Evolutionary conservation across 2,329 filamentous ascomycete species (phyloP), one percentile per base, ranked within the genome.

Genomic region (Amylocarpus encephaloides): DNA sequence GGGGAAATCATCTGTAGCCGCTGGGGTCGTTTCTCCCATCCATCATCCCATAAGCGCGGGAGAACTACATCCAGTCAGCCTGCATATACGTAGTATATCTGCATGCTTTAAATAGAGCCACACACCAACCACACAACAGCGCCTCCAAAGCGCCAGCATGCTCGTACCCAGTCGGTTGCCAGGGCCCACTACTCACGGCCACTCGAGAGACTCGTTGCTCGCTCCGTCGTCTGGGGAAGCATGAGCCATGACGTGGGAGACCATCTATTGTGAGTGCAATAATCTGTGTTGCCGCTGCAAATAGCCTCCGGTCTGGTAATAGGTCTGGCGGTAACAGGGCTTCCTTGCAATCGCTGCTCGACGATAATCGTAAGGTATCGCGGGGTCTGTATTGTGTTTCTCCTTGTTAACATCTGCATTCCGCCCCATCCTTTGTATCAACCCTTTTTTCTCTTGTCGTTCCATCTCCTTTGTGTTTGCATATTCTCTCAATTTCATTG

Each of bases 341-440:
- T 29, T 36, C 16, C 43, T n/a, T 22, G 34, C 11, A 11, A 13
- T 15, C n/a, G n/a, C 11, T 13, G n/a, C 18, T 16, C n/a, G 5
- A 11, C 18, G 38, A 16, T 40, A 22, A 18, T 40, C 42, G 34
- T 15, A 6, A 11, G 16, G 13, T 29, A 41, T 34, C 33, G 45
- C 41, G 49, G 44, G 49, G 51, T 51, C n/a, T 55, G 46, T 53
- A 45, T 51, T 55, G 18, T 56, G 42, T 48, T 47, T 47, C 43
- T 51, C 49, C 40, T 50, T 35, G 26, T 52, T 46, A 47, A 46
- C 47, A 43, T 30, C 41, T n/a, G 32, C 33, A 52, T 49, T 47
- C 45, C 34, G 36, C 42, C 32, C 51, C 34, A 43, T 45, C 36
- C 22, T 50, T 48, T 48, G 19, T 46, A 40, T 40, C 13, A 29